Evolutionary conservation across 2,329 filamentous ascomycete species (phyloP).

Genomic region (Neonectria punicea): DNA sequence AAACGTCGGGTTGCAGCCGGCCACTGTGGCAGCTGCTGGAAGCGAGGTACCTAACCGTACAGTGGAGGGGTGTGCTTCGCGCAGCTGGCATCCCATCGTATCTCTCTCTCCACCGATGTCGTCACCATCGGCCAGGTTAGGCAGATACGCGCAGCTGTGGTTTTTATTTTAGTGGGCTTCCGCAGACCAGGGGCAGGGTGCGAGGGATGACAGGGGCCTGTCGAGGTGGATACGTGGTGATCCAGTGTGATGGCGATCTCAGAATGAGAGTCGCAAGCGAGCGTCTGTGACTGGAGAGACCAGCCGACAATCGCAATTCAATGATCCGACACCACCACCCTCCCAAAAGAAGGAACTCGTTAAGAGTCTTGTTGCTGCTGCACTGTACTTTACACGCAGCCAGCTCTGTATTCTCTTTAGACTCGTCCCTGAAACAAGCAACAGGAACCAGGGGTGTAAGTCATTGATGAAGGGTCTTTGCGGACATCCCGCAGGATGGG

Average conservation of each 20-base stretch:
- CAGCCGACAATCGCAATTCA: constrained; percentile 24
- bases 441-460: not conserved
- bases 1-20: not conserved
- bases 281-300: constrained; percentile 10
- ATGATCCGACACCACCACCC: not conserved
- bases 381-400: not conserved
- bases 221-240: constrained; percentile 1
- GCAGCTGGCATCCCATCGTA: not conserved
- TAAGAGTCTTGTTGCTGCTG: not conserved
- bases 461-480: constrained; percentile 10
- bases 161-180: not conserved
- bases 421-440: constrained; percentile 2
- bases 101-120: constrained; percentile 1
- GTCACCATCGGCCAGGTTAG: constrained; percentile 16
- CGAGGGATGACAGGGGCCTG: not conserved
- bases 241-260: constrained; percentile 18
- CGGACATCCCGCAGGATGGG: constrained; percentile 10
- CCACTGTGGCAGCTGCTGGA: not conserved
- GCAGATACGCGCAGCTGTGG: not conserved
- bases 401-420: not conserved
- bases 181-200: constrained; percentile 11
- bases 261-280: constrained; percentile 12
- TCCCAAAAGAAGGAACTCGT: not conserved
- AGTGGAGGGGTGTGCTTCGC: not conserved
- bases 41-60: not conserved